phyloP scores from a whole-genome alignment of 768 basidiomycete species.

The Amanita subjunquillea region DNA sequence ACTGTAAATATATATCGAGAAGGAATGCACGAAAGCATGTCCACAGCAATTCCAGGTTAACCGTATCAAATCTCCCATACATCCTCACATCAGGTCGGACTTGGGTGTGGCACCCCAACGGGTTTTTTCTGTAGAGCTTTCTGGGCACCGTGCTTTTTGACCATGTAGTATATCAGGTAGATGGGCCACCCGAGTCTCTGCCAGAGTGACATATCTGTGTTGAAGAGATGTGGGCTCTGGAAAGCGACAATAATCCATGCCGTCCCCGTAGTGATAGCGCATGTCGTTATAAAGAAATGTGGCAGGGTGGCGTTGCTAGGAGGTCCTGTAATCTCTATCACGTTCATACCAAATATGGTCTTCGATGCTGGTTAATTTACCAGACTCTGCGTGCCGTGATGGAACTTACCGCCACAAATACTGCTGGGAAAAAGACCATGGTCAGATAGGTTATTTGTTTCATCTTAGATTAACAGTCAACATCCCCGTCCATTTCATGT shows the following conservation, averaged over 20 bases:
- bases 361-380: slow-evolving; percentile 11
- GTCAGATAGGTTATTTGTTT: slow-evolving; percentile 52
- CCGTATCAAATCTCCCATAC: neutral
- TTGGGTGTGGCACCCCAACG: neutral
- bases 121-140: neutral
- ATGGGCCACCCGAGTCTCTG: slow-evolving; percentile 27
- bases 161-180: slow-evolving; percentile 8
- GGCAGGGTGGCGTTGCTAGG: slow-evolving; percentile 25
- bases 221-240: slow-evolving; percentile 32
- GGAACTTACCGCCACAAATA: slow-evolving; percentile 34
- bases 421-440: slow-evolving; percentile 52
- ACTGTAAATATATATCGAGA: too few species aligned
- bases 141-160: neutral
- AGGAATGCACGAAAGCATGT: too few species aligned
- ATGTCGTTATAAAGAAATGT: slow-evolving; percentile 31
- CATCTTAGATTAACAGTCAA: slow-evolving; percentile 21
- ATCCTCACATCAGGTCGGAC: neutral
- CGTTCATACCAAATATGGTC: slow-evolving; percentile 54
- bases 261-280: slow-evolving; percentile 37
- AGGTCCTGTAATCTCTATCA: slow-evolving; percentile 25
- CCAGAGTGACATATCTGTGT: slow-evolving; percentile 14
- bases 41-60: slow-evolving; percentile 18
- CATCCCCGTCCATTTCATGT: neutral
- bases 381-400: too few species aligned
- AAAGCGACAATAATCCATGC: slow-evolving; percentile 46